These are phyloP conservation scores for Ailanthus altissimus DNA, from an alignment of 345 rosid genomes.

Conservation along the genomic window DNA sequence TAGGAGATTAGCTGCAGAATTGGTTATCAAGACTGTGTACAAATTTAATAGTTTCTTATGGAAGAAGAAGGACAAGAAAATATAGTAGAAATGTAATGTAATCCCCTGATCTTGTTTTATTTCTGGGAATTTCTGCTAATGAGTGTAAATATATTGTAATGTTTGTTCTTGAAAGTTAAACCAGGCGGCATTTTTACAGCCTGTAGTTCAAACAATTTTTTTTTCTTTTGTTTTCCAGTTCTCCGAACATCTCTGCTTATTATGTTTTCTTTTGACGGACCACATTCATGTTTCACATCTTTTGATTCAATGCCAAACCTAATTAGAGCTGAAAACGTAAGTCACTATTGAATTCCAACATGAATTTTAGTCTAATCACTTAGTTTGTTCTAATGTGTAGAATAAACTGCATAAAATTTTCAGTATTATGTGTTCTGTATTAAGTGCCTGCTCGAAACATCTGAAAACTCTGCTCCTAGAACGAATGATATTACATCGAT, in stretches of 20 bases:
- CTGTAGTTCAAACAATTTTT: background rate
- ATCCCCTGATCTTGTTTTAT: background rate
- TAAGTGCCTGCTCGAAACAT: too few species aligned
- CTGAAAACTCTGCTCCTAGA: too few species aligned
- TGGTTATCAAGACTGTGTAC: background rate
- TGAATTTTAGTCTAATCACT: background rate
- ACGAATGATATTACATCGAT: background rate
- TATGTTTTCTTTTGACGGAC: background rate
- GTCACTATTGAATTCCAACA: background rate
- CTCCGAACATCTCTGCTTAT: background rate
- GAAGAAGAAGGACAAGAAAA: background rate
- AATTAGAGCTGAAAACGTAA: too few species aligned
- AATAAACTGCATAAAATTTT: background rate
- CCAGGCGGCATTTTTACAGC: slow-evolving; percentile 25
- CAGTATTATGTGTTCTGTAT: background rate
- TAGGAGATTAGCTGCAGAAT: slow-evolving; percentile 16
- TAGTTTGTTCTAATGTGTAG: background rate
- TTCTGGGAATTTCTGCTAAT: background rate
- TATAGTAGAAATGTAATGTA: background rate
- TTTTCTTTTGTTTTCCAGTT: background rate
- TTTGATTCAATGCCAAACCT: background rate
- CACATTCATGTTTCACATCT: background rate
- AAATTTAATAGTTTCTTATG: background rate
- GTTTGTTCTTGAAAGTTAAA: background rate
- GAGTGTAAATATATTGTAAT: background rate